phyloP scores from a whole-genome alignment of 441 rosid genomes.

The Corymbia calophylla region DNA sequence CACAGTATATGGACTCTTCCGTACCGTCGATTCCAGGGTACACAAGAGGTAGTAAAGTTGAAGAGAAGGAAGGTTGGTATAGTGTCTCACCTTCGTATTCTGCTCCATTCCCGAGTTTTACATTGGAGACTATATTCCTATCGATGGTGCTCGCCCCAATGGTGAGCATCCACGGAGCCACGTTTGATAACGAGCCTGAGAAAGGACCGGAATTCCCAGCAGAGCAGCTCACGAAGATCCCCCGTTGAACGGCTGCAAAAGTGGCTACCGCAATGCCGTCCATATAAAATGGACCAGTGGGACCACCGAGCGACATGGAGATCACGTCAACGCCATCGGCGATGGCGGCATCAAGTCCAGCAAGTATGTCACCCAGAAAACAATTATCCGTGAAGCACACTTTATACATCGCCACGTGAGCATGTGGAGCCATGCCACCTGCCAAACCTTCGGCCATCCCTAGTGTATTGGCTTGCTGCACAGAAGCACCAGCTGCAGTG shows the following conservation, averaged over 20 bases:
- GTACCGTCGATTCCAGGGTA: slow-evolving; percentile 26
- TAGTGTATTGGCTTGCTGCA: background rate
- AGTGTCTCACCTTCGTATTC: slow-evolving; percentile 32
- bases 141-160: slow-evolving; percentile 44
- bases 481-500: background rate
- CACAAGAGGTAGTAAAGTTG: slow-evolving; percentile 19
- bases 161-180: slow-evolving; percentile 50
- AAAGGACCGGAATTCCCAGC: slow-evolving; percentile 40
- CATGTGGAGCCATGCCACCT: background rate
- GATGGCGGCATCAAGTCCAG: background rate
- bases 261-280: slow-evolving; percentile 25
- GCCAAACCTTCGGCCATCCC: background rate
- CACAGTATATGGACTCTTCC: slow-evolving; percentile 6
- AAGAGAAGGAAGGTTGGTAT: slow-evolving; percentile 29
- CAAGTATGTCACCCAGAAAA: background rate
- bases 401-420: background rate
- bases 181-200: slow-evolving; percentile 15
- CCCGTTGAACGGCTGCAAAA: slow-evolving; percentile 34
- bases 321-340: background rate
- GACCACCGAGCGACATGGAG: background rate
- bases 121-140: slow-evolving; percentile 21
- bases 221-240: slow-evolving; percentile 33
- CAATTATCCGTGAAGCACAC: fast-evolving
- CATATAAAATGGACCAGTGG: background rate
- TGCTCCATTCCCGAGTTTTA: slow-evolving; percentile 30